Base-by-base conservation (phyloP, 371 early-diverging fungal genomes). In the Lichtheimia corymbifera region DNA sequence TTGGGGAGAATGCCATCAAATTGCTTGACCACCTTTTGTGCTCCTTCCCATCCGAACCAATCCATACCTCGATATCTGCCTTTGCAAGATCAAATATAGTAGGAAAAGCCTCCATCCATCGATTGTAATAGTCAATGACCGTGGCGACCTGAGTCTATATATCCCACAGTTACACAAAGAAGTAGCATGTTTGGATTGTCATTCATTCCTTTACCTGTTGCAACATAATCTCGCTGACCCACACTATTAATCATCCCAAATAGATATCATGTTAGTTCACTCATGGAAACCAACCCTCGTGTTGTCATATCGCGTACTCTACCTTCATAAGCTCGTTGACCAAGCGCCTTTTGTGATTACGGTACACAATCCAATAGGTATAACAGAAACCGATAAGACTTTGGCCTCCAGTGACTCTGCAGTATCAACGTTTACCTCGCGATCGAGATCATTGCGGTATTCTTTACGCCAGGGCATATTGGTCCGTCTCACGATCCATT, bases 221-320 rank as follows among this genome's bases (percentile, higher is more conserved):
- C 25, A 90, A 79, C 94, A 94, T 94, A 30, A 93, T 88, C 64
- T 94, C 93, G 20, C 85, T 84, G 4, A 94, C 88, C 93, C 92
- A 92, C 2, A 91, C 91, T 77, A 55, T 24, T 43, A 12, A 17
- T 5, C 43, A 17, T 30, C 9, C 28, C 35, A 14, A 45, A 22
- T 25, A 50, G 53, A 30, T 43, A 42, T 5, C 17, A 14, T 24
- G 18, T 43, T n/a, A 47, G n/a, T 17, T 47, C 22, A 18, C 22
- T 22, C 2, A 11, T 47, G 17, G 17, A 47, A 47, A 17, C 6
- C 47, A 47, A 47, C n/a, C n/a, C 5, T 15, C 0, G 5, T 47
- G 47, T 15, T 15, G 11, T n/a, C 45, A 5, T n/a, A 5, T 45
- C 45, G 45, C 11, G n/a, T 45, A 15, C 47, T 57, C 13, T 67